Evolutionary conservation across 163 green algal species (phyloP).

Genomic region (Coccomyxa subellipsoidea): DNA sequence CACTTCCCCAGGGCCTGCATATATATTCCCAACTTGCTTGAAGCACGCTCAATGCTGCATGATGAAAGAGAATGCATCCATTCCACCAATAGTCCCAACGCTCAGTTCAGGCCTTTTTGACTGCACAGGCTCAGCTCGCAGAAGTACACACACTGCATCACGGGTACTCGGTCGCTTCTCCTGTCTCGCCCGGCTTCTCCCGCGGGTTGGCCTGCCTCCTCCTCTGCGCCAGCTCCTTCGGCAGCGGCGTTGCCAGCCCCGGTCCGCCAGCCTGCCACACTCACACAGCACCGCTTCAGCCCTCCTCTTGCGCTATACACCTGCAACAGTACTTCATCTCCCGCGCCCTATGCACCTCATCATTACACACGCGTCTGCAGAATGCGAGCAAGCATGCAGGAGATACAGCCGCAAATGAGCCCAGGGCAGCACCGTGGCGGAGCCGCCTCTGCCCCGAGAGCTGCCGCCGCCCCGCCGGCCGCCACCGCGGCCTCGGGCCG

Average conservation of each 20-base stretch:
- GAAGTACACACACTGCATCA: neutral
- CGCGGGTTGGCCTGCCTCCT: slow-evolving; percentile 34
- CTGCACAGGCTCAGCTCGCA: neutral
- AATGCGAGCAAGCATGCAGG: neutral
- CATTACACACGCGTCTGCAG: neutral
- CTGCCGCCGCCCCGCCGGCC: neutral
- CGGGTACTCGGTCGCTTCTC: neutral
- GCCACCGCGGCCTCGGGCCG: neutral
- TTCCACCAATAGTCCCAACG: too few species aligned
- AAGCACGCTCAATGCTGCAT: too few species aligned
- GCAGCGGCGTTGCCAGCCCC: slow-evolving; percentile 7
- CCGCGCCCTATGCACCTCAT: neutral
- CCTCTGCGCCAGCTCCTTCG: slow-evolving; percentile 29
- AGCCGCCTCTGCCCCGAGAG: neutral
- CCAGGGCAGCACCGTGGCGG: neutral
- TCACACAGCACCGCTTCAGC: neutral
- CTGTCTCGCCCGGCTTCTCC: slow-evolving; percentile 21
- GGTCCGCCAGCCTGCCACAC: neutral
- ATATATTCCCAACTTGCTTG: too few species aligned
- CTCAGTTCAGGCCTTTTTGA: too few species aligned
- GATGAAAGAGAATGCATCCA: too few species aligned
- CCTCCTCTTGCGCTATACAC: neutral
- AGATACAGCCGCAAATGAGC: neutral
- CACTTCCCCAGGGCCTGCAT: too few species aligned
- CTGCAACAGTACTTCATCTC: neutral